A percentile compares a stretch with the other conserved stretches of the same genome.
Evolutionary conservation across 2,329 filamentous ascomycete genomes (phyloP).

Genomic region (Cercospora janseana): DNA sequence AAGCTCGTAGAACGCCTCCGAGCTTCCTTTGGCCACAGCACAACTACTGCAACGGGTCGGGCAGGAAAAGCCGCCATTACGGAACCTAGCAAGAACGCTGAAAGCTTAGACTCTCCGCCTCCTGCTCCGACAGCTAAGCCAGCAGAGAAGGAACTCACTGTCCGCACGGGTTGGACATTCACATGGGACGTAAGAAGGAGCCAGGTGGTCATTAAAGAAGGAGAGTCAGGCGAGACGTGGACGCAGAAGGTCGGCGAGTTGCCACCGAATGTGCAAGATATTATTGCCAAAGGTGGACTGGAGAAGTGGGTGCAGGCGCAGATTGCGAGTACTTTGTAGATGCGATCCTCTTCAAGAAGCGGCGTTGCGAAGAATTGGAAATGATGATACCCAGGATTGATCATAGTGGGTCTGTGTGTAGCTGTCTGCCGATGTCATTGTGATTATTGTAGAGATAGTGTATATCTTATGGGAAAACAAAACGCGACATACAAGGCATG

Average conservation of each 20-base stretch:
- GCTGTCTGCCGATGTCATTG: neutral
- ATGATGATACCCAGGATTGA: constrained; percentile 13
- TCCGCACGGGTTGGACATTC: constrained; percentile 78
- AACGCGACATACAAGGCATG: too few relatives aligned
- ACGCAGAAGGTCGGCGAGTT: constrained; percentile 78
- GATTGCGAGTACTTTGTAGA: constrained; percentile 48
- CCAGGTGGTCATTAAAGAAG: constrained; percentile 69
- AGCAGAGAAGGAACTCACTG: constrained; percentile 59
- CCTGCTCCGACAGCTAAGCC: constrained; percentile 38
- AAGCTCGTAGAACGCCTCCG: constrained; percentile 64
- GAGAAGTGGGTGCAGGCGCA: constrained; percentile 79
- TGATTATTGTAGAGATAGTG: neutral
- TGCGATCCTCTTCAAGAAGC: neutral
- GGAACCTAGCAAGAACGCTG: constrained; percentile 52
- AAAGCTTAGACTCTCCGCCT: constrained; percentile 53
- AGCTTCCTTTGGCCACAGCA: constrained; percentile 52
- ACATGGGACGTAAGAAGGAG: constrained; percentile 76
- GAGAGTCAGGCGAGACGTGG: constrained; percentile 66
- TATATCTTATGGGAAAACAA: too few relatives aligned
- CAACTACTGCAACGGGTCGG: constrained; percentile 20
- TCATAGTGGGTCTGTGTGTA: neutral
- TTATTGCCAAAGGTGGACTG: constrained; percentile 72
- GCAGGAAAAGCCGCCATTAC: constrained; percentile 43
- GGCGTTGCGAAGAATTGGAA: neutral
- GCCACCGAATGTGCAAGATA: constrained; percentile 79